These are phyloP conservation scores for Bolboschoenus planiculmis DNA, from an alignment of 176 grass and related monocot species.

Conservation along the genomic window DNA sequence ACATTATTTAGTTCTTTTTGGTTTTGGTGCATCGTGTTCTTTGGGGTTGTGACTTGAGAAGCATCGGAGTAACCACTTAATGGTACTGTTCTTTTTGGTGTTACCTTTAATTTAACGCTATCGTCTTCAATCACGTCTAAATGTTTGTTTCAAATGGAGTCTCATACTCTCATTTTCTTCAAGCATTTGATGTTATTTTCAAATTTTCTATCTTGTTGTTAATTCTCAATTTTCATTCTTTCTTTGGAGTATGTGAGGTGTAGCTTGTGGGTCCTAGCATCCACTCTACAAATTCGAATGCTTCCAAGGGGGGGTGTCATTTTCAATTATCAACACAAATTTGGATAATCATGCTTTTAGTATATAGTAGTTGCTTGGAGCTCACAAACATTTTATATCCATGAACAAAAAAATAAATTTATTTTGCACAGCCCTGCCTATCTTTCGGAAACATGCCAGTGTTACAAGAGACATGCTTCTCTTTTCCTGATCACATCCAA, in stretches of 20 bases:
- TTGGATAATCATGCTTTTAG: background rate
- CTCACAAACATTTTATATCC: background rate
- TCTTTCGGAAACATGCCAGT: background rate
- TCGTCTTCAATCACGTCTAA: no score
- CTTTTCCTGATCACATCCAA: background rate
- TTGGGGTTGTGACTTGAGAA: background rate
- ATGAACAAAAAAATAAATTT: background rate
- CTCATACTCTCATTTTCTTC: background rate
- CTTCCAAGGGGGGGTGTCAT: background rate
- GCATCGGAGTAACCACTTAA: no score
- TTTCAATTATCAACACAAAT: background rate
- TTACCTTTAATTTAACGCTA: background rate
- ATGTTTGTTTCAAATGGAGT: background rate
- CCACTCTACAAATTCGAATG: background rate
- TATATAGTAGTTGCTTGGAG: background rate
- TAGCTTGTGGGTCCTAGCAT: background rate
- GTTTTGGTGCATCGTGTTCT: background rate
- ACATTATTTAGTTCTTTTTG: background rate
- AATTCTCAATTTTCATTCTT: no score
- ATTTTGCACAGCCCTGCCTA: background rate
- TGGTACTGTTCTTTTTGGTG: no score
- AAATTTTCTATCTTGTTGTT: no score
- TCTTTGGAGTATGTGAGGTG: background rate
- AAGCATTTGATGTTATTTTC: background rate
- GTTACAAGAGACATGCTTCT: background rate